Evolutionary conservation across 306 rosid species (phyloP).

Genomic region (Citrullus mucosospermus): DNA sequence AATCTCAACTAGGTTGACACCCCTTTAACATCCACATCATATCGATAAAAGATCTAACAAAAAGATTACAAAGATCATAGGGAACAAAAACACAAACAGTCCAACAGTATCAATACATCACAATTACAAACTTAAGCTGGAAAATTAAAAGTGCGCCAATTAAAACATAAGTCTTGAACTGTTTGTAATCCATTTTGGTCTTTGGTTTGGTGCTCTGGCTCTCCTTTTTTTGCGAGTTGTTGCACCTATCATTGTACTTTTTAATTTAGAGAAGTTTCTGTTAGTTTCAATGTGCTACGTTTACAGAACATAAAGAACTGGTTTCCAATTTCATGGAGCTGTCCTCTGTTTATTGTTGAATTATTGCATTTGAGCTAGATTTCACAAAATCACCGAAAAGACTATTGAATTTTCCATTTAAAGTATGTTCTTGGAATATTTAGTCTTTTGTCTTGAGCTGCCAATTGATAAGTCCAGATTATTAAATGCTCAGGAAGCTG

Average conservation of each 20-base stretch:
- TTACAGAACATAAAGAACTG: neutral
- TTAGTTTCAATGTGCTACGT: neutral
- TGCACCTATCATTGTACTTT: neutral
- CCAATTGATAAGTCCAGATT: constrained; percentile 5
- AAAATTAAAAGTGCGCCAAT: too few relatives aligned
- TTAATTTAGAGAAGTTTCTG: too few relatives aligned
- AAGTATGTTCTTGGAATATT: neutral
- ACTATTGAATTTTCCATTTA: neutral
- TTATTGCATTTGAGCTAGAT: neutral
- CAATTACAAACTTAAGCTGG: too few relatives aligned
- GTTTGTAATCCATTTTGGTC: neutral
- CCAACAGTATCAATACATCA: too few relatives aligned
- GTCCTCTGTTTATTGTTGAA: neutral
- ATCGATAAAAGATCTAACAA: too few relatives aligned
- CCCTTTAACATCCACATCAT: too few relatives aligned
- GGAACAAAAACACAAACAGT: too few relatives aligned
- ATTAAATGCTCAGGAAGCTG: constrained; percentile 65
- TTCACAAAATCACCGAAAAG: neutral
- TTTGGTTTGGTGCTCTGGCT: too few relatives aligned
- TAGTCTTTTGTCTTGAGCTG: neutral
- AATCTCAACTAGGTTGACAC: too few relatives aligned
- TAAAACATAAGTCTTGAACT: too few relatives aligned
- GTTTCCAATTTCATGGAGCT: neutral
- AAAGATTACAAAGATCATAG: too few relatives aligned
- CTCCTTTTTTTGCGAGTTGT: neutral